Conservation (phyloP, 768 basidiomycete species). For the Boletus rex-veris region DNA sequence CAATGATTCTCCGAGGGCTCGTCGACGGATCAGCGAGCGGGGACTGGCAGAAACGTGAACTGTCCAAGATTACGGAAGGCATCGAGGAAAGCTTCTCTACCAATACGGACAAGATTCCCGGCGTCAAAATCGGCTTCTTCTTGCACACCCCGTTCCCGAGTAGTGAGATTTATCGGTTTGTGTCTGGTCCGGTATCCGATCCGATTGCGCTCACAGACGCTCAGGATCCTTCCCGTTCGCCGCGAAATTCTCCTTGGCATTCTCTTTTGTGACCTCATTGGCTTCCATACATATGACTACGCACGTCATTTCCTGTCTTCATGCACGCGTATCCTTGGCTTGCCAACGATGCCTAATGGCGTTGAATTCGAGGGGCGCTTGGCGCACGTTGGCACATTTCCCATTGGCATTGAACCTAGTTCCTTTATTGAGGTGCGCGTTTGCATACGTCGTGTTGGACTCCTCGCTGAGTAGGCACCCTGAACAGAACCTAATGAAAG, state of each 20-base stretch:
- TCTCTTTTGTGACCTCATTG: constrained; percentile 94
- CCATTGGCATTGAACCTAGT: constrained; percentile 94
- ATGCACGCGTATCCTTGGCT: constrained; percentile 91
- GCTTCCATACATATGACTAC: constrained; percentile 99
- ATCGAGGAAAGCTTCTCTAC: constrained; percentile 47
- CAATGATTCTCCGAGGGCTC: constrained; percentile 88
- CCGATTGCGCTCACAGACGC: neutral
- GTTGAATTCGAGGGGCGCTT: constrained; percentile 94
- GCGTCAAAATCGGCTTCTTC: constrained; percentile 97
- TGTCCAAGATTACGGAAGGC: constrained; percentile 70
- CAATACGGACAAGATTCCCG: constrained; percentile 43
- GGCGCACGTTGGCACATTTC: constrained; percentile 97
- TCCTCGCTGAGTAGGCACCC: neutral
- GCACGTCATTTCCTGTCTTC: constrained; percentile 99
- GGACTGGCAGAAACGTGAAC: constrained; percentile 55
- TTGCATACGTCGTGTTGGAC: neutral
- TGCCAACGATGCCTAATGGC: constrained; percentile 97
- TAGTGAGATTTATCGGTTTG: constrained; percentile 93
- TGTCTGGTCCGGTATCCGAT: constrained; percentile 17
- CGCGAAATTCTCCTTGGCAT: constrained; percentile 97
- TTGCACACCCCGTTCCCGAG: constrained; percentile 98
- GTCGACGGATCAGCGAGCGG: constrained; percentile 68
- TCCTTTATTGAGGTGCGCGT: constrained; percentile 77
- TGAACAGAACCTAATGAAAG: constrained; percentile 70
- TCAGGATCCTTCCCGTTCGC: constrained; percentile 92